phyloP scores from a whole-genome alignment of 257 asterid genomes.

The Phtheirospermum japonicum region DNA sequence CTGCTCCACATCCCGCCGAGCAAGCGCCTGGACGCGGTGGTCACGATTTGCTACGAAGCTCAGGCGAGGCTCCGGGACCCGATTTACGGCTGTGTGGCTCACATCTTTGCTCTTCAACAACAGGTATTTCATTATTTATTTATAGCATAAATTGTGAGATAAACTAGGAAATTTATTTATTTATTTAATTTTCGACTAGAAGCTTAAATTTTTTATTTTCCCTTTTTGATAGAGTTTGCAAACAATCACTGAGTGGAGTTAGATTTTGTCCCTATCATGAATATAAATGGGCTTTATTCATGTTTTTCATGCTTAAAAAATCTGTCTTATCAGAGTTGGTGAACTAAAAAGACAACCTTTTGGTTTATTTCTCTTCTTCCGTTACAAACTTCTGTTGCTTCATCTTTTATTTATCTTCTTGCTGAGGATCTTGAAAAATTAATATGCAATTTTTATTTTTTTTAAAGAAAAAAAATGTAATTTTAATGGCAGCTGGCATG shows the following conservation, averaged over 20 bases:
- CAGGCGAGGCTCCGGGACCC: conserved; percentile 94
- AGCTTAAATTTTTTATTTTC: too few relatives aligned
- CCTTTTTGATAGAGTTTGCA: too few relatives aligned
- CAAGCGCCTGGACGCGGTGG: conserved; percentile 80
- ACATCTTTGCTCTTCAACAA: conserved; percentile 82
- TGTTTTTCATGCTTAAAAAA: conserved; percentile 32
- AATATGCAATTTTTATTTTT: too few relatives aligned
- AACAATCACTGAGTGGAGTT: too few relatives aligned
- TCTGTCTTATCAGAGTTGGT: conserved; percentile 60
- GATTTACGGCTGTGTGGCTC: conserved; percentile 85
- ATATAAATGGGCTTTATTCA: conserved; percentile 3
- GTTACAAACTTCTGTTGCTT: conserved; percentile 47
- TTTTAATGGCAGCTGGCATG: too few relatives aligned
- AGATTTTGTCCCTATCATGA: too few relatives aligned
- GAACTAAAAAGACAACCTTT: conserved; percentile 39
- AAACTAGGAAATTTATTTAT: too few relatives aligned
- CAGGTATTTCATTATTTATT: conserved; percentile 44
- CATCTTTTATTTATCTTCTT: too few relatives aligned
- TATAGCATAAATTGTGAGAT: too few relatives aligned
- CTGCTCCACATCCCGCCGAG: conserved; percentile 71
- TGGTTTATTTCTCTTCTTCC: conserved; percentile 29
- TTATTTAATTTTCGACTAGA: too few relatives aligned
- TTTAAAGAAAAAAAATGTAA: background rate
- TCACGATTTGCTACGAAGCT: conserved; percentile 86
- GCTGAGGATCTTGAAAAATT: too few relatives aligned